Base-by-base conservation (phyloP, 352 stramenopile genomes). In the Phytophthora sp. region DNA sequence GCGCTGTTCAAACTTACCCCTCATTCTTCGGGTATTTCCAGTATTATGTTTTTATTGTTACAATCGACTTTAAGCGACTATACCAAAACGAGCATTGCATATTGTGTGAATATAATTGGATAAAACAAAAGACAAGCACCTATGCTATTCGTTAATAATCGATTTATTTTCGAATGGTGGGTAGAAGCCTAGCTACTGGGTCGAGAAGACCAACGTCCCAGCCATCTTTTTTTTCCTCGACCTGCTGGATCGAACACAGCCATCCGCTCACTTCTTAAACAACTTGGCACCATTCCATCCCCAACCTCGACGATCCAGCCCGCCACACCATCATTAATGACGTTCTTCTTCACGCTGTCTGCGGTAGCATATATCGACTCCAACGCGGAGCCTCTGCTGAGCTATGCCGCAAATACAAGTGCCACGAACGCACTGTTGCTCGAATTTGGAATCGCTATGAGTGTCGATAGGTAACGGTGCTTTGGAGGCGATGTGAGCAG, bases 241-340 rank as follows among this genome's bases (percentile, higher is more conserved):
- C 38, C 38, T 38, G 26, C 46, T 54, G 16, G 2, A 16, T 9
- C 11, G 15, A 16, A 16, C 18, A 4, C 7, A 39, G 27, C 18
- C 26, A 41, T 29, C 26, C 27, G n/a, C n/a, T n/a, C n/a, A n/a
- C n/a, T n/a, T n/a, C n/a, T n/a, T n/a, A n/a, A 29, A 30, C n/a
- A 41, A 51, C 26, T 30, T 31, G 16, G 2, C 23, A 16, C 8
- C 26, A 50, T n/a, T n/a, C 9, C 41, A 62, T 53, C 27, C 15
- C 15, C 7, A 56, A 55, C 31, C 13, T 55, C 4, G 13, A 26
- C 7, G 55, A 55, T 4, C 3, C 9, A 1, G 23, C 20, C 4
- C 30, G 42, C 3, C 42, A 44, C 15, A 15, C 42, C 21, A 63
- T 55, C 30, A 30, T 56, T 23, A 52, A 55, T 23, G 31, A 29